Conservation (phyloP, 1,284 basidiomycete genomes). For the Amylostereum chailletii region DNA sequence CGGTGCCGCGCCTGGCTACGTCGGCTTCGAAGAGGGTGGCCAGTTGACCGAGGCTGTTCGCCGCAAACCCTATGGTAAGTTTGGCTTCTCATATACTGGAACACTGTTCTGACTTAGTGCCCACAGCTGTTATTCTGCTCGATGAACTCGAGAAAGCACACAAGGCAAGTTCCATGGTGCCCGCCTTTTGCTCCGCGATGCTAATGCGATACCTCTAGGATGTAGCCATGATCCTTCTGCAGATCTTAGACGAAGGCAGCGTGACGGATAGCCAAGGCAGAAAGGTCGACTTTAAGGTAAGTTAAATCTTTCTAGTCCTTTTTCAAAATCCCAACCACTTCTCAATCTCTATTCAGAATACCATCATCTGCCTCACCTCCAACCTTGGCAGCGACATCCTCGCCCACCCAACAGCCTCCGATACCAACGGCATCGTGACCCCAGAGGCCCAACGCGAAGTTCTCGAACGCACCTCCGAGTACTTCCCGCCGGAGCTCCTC, state of each 20-base stretch:
- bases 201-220: constrained; percentile 33
- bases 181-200: background rate
- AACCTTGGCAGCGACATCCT: constrained; percentile 59
- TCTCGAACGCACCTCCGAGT: constrained; percentile 65
- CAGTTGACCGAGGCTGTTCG: constrained; percentile 78
- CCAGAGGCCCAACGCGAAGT: constrained; percentile 58
- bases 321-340: too few species aligned
- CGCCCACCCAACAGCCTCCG: constrained; percentile 58
- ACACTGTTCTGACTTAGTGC: constrained; percentile 1
- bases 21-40: constrained; percentile 91
- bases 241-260: constrained; percentile 87
- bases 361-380: constrained; percentile 60
- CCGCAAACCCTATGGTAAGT: constrained; percentile 68
- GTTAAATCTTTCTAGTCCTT: background rate
- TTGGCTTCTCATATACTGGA: constrained; percentile 1
- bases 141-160: constrained; percentile 93
- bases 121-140: constrained; percentile 63
- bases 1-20: constrained; percentile 87
- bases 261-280: constrained; percentile 64
- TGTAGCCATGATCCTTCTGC: constrained; percentile 85
- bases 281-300: constrained; percentile 39
- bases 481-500: constrained; percentile 87
- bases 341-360: constrained; percentile 42
- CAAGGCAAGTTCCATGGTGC: constrained; percentile 34
- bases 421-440: constrained; percentile 61